phyloP scores from a whole-genome alignment of 768 basidiomycete genomes.

The Boletus rubropictus region DNA sequence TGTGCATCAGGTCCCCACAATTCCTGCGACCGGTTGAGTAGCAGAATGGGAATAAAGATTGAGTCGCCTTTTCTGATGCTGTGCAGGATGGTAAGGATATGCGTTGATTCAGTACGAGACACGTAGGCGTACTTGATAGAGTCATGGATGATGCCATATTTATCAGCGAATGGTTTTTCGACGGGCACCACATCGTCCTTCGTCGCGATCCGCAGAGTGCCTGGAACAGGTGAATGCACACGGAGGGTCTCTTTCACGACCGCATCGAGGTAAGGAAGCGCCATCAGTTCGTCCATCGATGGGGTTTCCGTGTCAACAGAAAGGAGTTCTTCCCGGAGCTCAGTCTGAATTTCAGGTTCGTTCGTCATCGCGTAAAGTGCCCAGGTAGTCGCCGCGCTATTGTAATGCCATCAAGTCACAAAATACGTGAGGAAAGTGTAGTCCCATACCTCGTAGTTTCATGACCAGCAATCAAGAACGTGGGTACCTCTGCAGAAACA shows the following conservation, averaged over 20 bases:
- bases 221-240: conserved; percentile 41
- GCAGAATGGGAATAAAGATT: conserved; percentile 48
- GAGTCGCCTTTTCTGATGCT: conserved; percentile 42
- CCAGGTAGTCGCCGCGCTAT: conserved; percentile 46
- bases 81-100: not conserved
- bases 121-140: conserved; percentile 31
- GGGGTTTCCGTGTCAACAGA: conserved; percentile 49
- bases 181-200: conserved; percentile 53
- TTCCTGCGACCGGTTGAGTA: conserved; percentile 44
- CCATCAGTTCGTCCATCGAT: conserved; percentile 62
- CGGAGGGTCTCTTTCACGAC: conserved; percentile 59
- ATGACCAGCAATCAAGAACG: conserved; percentile 55
- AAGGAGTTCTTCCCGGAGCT: conserved; percentile 55
- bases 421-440: not conserved
- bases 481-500: conserved; percentile 46
- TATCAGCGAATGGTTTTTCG: conserved; percentile 39
- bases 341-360: conserved; percentile 43
- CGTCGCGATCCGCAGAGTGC: conserved; percentile 40
- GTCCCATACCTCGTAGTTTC: conserved; percentile 46
- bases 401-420: not conserved
- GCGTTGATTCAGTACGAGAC: not conserved
- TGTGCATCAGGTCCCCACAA: conserved; percentile 60
- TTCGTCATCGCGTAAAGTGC: conserved; percentile 50
- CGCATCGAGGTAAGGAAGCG: conserved; percentile 62
- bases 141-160: conserved; percentile 35